Base-by-base conservation (phyloP, 768 basidiomycete species). In the Russula sp. region DNA sequence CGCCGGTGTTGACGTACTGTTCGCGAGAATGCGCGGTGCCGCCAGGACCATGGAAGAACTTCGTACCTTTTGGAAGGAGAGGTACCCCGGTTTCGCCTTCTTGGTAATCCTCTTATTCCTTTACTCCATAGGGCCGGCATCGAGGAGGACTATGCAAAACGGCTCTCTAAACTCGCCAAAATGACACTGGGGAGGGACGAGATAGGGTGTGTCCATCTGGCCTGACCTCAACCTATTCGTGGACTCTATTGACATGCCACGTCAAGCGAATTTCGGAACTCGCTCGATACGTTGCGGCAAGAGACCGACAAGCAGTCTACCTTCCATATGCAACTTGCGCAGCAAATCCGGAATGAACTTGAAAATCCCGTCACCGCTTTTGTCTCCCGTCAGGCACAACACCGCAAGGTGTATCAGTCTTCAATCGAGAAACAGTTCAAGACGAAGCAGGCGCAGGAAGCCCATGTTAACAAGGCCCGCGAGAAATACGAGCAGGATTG, bases 401-500 rank as follows among this genome's bases (percentile, higher is more conserved):
- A 89, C 74, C 88, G 89, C 74, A 91, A 87, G 73, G 78, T 78
- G 2, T 84, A 84, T 59, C 93, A 96, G 72, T 73, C 81, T 1
- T 79, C 78, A 38, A 87, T 98, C 69, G 96, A 98, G 77, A 95
- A 94, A 75, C 83, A 88, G 69, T 95, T 87, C 82, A 94, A 94
- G 77, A 82, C 82, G 53, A 96, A 97, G 73, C 89, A 91, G 71
- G 82, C 86, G 5, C 92, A 95, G 67, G 93, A 96, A 71, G 79
- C 80, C 13, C 87, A 94, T 68, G 94, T 97, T 50, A 79, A 80
- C 70, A 94, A 94, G 74, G 92, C 97, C 2, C 85, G 90, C 66
- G 92, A 95, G 74, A 92, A 94, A 72, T 98, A 98, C 76, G 92
- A 97, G 75, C 79, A 81, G 55, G 96, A 98, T 71, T 96, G 94